Base-by-base conservation (phyloP, 371 early-diverging fungal genomes). In the Chytridiales sp. region DNA sequence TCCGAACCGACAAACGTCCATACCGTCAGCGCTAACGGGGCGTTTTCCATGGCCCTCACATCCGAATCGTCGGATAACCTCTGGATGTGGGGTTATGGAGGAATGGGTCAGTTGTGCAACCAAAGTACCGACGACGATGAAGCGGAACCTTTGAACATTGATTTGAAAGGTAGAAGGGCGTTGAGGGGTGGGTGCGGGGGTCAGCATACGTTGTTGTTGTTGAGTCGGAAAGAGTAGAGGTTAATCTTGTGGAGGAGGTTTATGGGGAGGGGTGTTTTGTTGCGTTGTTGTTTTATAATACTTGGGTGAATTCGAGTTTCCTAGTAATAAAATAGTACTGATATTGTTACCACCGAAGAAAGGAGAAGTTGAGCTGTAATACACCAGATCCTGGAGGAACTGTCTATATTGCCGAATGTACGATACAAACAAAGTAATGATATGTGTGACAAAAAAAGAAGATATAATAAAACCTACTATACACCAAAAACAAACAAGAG, bases 11-110 rank as follows among this genome's bases (percentile, higher is more conserved):
- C 21, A 27, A 34, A 60, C 31, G 62, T 62, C 15, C 22, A 47
- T 17, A 24, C 17, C 31, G 46, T 62, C 34, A 15, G 43, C n/a
- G 62, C 56, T 6, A 66, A 67, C 54, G 59, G 61, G n/a, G 36
- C 69, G 29, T 52, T 61, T 57, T 42, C 52, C 36, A 41, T 43
- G 24, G 46, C 66, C 52, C 50, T 59, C 9, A 47, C 62, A 27
- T 30, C 69, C 2, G 62, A 49, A 24, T 21, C 32, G 8, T 61
- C 56, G 4, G 62, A 70, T 53, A 69, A 73, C 40, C 49, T 79
- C 6, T 79, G 67, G 56, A 48, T 62, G 31, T 77, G 77, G 77
- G 81, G 81, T 8, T 74, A 72, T 56, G 77, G 77, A 21, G 75
- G 76, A 46, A 73, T 68, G 70, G 73, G 75, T 2, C 76, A 77